phyloP scores from a whole-genome alignment of 2,329 filamentous ascomycete species.

The Verticillium nonalfalfae region DNA sequence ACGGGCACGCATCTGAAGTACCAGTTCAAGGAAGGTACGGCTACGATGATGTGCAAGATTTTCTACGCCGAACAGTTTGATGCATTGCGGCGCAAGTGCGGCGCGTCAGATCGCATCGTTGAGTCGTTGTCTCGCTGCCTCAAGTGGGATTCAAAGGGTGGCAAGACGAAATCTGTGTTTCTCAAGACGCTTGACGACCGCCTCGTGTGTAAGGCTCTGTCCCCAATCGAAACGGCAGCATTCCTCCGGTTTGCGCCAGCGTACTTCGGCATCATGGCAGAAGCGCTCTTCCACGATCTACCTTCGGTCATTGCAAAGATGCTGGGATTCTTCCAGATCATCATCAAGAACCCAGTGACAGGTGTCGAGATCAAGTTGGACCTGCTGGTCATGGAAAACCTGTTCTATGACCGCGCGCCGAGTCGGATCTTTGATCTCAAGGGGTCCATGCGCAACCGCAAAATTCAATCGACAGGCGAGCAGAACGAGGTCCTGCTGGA shows the following conservation, averaged over 20 bases:
- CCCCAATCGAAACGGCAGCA: constrained; percentile 84
- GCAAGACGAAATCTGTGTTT: constrained; percentile 96
- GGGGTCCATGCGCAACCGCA: constrained; percentile 96
- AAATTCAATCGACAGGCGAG: constrained; percentile 91
- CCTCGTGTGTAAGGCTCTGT: constrained; percentile 86
- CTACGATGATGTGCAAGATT: constrained; percentile 95
- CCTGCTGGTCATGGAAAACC: constrained; percentile 91
- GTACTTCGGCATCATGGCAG: constrained; percentile 96
- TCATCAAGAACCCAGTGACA: constrained; percentile 90
- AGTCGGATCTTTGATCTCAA: constrained; percentile 94
- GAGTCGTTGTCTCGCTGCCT: constrained; percentile 92
- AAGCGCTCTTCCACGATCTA: constrained; percentile 89
- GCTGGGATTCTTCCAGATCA: constrained; percentile 96
- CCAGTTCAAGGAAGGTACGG: constrained; percentile 88
- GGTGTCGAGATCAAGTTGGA: constrained; percentile 93
- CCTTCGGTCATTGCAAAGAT: constrained; percentile 98
- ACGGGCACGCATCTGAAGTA: constrained; percentile 95
- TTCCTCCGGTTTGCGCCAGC: constrained; percentile 94
- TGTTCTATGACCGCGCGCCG: constrained; percentile 91
- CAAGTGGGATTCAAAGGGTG: constrained; percentile 97
- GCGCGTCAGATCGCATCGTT: constrained; percentile 86
- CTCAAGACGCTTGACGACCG: constrained; percentile 94
- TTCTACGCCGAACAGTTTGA: constrained; percentile 99
- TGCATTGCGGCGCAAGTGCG: constrained; percentile 85
- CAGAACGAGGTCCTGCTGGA: constrained; percentile 94